Evolutionary conservation across 2,329 filamentous ascomycete species (phyloP).

Genomic region (Colletotrichum coccodes): DNA sequence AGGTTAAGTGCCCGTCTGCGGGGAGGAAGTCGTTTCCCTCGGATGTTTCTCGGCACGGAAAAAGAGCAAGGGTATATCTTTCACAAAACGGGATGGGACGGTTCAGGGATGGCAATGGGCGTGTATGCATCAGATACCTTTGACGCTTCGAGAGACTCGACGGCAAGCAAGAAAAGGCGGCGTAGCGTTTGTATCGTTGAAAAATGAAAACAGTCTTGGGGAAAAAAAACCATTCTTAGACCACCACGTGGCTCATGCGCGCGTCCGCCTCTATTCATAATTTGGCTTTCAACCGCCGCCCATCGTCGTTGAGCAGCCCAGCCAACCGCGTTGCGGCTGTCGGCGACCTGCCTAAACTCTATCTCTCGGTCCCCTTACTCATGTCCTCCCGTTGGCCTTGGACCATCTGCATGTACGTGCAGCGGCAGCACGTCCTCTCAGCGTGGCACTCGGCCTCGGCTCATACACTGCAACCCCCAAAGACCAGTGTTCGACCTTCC

Average conservation of each 20-base stretch:
- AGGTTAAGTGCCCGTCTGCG: constrained; percentile 26
- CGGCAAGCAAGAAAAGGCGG: constrained; percentile 3
- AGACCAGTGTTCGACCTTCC: not conserved
- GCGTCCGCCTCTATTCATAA: not conserved
- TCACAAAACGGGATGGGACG: constrained; percentile 22
- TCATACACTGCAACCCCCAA: not conserved
- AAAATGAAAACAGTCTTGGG: too few relatives aligned
- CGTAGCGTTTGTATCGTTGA: not conserved
- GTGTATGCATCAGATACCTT: constrained; percentile 33
- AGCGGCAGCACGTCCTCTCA: not conserved
- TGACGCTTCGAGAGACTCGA: not conserved
- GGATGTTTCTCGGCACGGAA: constrained; percentile 3
- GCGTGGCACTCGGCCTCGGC: not conserved
- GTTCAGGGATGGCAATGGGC: constrained; percentile 26
- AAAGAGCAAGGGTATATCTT: constrained; percentile 3
- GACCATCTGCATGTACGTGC: not conserved
- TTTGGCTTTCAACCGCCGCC: not conserved
- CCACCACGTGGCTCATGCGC: constrained; percentile 17
- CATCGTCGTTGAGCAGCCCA: not conserved
- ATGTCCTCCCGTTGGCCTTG: not conserved
- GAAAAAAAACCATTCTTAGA: not conserved
- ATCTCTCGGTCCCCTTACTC: not conserved
- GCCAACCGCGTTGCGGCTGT: not conserved
- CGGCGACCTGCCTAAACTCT: not conserved
- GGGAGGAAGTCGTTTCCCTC: not conserved